Evolutionary conservation across 73 alveolate genomes (phyloP).

Genomic region (Paraurostyla sp.): DNA sequence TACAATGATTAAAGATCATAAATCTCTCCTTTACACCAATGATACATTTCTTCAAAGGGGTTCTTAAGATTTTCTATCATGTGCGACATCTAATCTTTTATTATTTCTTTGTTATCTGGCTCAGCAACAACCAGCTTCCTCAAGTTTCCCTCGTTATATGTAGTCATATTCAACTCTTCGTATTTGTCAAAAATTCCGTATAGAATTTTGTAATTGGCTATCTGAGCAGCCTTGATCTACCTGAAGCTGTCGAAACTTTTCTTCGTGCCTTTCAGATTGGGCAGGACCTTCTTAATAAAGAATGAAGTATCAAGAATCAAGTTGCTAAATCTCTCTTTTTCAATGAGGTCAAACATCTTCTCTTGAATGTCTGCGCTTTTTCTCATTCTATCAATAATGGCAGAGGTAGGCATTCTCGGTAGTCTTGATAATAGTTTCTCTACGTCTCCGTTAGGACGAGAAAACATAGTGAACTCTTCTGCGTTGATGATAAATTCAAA

Average conservation of each 20-base stretch:
- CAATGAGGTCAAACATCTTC: background rate
- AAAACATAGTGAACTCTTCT: conserved; percentile 69
- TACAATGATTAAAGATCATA: conserved; percentile 48
- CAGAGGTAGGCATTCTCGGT: conserved; percentile 40
- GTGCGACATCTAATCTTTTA: conserved; percentile 55
- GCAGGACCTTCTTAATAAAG: conserved; percentile 64
- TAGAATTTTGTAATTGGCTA: background rate
- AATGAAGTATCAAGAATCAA: conserved; percentile 37
- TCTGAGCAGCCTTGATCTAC: background rate
- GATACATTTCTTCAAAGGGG: conserved; percentile 70
- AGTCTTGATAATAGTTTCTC: conserved; percentile 62
- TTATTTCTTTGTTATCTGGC: conserved; percentile 40
- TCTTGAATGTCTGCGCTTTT: conserved; percentile 33
- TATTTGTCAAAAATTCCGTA: conserved; percentile 36
- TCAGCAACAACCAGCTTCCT: background rate
- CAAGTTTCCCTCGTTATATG: background rate
- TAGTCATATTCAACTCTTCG: conserved; percentile 52
- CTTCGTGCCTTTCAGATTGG: conserved; percentile 38
- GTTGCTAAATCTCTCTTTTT: conserved; percentile 46
- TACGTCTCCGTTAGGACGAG: conserved; percentile 76
- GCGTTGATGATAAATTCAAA: conserved; percentile 62
- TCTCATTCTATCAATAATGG: conserved; percentile 57
- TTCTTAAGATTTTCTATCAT: conserved; percentile 50
- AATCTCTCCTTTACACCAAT: conserved; percentile 64
- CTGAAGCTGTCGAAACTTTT: background rate